Evolutionary conservation across 108 stramenopile species (phyloP), one percentile per base, ranked within the genome.

Genomic region (Fistulifera solaris): DNA sequence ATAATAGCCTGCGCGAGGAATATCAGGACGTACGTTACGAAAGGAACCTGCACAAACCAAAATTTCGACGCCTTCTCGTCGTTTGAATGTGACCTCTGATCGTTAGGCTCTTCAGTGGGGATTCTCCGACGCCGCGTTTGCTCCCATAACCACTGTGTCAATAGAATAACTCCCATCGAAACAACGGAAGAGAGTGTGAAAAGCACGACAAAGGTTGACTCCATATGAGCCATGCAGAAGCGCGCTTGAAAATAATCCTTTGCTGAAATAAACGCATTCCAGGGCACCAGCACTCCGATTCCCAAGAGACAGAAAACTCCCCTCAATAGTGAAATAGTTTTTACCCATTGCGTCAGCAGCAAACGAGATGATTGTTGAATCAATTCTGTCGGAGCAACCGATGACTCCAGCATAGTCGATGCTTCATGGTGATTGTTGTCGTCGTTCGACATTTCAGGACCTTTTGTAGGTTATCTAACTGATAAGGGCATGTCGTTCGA

Each of bases 221-320:
- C 71, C 44, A 73, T 59, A 27, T 63, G 27, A 24, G 27, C 57
- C 14, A 35, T 53, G 3, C 25, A 28, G 27, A 77, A 48, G 0
- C 80, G 65, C 26, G 52, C 23, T 27, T 59, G 38, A 63, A 79
- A 79, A 46, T 83, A 83, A 13, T 73, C 59, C 40, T 68, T 63
- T 41, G 78, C 77, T n/a, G 63, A 73, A 12, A 83, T 66, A 56
- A 76, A 78, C 23, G 77, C 74, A 61, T 83, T 83, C 82, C 82
- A 83, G 2, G 82, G 82, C 12, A 83, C 38, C 47, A 83, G 56
- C 27, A 73, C 41, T 21, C 77, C 82, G 27, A 83, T 54, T 14
- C 82, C 82, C 27, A 84, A 50, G 14, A 80, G 40, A 8, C 66
- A 54, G 61, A 84, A 84, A 11, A 68, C 56, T 18, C 18, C 31